phyloP scores from a whole-genome alignment of 2,329 filamentous ascomycete genomes.

The Mollisiaceae sp. region DNA sequence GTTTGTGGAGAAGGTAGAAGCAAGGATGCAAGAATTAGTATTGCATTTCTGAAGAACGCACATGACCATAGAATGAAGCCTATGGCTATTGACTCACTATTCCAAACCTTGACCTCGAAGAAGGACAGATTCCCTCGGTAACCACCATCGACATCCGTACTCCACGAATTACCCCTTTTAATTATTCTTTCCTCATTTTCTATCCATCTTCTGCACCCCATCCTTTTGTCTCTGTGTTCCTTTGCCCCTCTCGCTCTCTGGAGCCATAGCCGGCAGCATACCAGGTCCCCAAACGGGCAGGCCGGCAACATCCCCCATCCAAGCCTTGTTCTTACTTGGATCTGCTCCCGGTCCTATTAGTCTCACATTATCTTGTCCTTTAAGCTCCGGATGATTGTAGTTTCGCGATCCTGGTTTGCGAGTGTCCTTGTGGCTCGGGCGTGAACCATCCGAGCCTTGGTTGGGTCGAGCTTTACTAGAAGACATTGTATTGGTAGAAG shows the following conservation, averaged over 20 bases:
- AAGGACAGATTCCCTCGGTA: too few species aligned
- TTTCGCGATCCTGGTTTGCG: background rate
- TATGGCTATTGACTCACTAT: too few species aligned
- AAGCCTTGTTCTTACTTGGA: background rate
- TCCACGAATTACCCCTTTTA: background rate
- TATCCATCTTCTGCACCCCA: slow-evolving; percentile 1
- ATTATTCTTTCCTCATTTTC: background rate
- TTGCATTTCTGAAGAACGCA: too few species aligned
- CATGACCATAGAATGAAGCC: too few species aligned
- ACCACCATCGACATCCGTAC: background rate
- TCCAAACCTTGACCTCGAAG: too few species aligned
- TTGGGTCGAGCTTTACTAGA: background rate
- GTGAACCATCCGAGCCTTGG: background rate
- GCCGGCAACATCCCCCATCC: background rate
- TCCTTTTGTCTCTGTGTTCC: background rate
- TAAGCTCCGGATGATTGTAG: background rate
- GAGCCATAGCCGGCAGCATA: background rate
- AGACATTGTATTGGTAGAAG: background rate
- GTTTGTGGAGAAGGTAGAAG: too few species aligned
- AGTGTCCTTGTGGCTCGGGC: background rate
- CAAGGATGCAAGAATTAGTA: too few species aligned
- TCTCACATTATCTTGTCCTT: background rate
- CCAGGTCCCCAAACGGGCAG: background rate
- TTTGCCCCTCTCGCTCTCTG: slow-evolving; percentile 1
- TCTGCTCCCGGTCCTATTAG: background rate